These are phyloP conservation scores for Lepidopterella palustris DNA, from an alignment of 495 filamentous ascomycete genomes.

Conservation along the genomic window DNA sequence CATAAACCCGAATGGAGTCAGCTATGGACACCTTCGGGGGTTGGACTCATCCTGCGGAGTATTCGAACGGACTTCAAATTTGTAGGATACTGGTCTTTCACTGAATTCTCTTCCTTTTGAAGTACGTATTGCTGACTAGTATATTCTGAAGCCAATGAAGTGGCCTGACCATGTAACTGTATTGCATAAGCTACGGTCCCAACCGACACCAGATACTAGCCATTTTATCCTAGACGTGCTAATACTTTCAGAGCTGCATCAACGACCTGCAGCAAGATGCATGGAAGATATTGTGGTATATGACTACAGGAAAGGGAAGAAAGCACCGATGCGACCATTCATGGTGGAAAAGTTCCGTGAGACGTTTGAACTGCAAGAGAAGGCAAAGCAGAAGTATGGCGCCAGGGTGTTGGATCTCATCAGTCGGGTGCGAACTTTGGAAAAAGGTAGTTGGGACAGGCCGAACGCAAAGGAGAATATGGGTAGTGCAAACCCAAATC, in stretches of 20 bases:
- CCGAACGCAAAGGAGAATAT: conserved; percentile 64
- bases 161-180: conserved; percentile 83
- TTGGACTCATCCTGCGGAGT: conserved; percentile 72
- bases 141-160: conserved; percentile 63
- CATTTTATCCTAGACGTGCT: conserved; percentile 55
- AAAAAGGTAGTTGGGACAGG: conserved; percentile 70
- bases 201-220: conserved; percentile 44
- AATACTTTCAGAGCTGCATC: conserved; percentile 73
- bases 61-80: conserved; percentile 90
- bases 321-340: conserved; percentile 57
- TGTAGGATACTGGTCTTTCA: conserved; percentile 43
- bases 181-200: conserved; percentile 70
- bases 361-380: conserved; percentile 62
- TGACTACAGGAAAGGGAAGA: conserved; percentile 61
- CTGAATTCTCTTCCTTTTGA: neutral
- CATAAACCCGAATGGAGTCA: conserved; percentile 63
- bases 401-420: conserved; percentile 50
- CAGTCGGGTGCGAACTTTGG: conserved; percentile 51
- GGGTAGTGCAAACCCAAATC: conserved; percentile 42
- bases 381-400: conserved; percentile 44
- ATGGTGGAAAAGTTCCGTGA: conserved; percentile 58
- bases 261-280: conserved; percentile 69
- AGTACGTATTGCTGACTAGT: neutral
- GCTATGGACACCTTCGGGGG: conserved; percentile 56
- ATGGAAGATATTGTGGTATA: conserved; percentile 81